Percentiles rank a stretch among this genome's conserved stretches.
Conservation (phyloP, 768 basidiomycete species). For the Mycena maculata region DNA sequence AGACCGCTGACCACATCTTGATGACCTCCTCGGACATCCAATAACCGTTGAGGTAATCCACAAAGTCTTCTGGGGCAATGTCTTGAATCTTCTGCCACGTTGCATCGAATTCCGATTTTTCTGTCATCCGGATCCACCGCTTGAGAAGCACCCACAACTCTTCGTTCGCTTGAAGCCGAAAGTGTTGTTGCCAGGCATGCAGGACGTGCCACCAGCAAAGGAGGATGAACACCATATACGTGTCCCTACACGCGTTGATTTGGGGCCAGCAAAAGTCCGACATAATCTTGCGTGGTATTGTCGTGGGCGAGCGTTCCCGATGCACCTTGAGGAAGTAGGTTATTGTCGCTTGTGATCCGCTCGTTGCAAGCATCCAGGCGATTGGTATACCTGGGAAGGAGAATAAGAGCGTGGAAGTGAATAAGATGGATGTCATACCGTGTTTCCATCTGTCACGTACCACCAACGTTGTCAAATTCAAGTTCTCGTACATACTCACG, state of each 20-base stretch:
- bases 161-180: constrained; percentile 3
- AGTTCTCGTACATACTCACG: constrained; percentile 22
- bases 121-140: constrained; percentile 35
- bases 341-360: constrained; percentile 34
- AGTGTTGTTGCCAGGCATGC: constrained; percentile 44
- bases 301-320: background rate
- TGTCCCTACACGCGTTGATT: constrained; percentile 3
- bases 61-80: constrained; percentile 14
- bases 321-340: constrained; percentile 21
- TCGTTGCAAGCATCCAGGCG: constrained; percentile 12
- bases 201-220: constrained; percentile 48
- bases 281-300: constrained; percentile 9
- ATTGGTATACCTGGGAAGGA: background rate
- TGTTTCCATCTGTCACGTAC: constrained; percentile 3
- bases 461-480: constrained; percentile 14
- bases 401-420: no score
- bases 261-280: constrained; percentile 24
- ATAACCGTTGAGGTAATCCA: constrained; percentile 34
- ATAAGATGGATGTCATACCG: no score
- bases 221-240: constrained; percentile 8
- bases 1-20: constrained; percentile 41
- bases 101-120: constrained; percentile 31
- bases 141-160: constrained; percentile 38
- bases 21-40: constrained; percentile 31
- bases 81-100: constrained; percentile 31